phyloP scores from a whole-genome alignment of 495 filamentous ascomycete species.

The Immersiella caudata region DNA sequence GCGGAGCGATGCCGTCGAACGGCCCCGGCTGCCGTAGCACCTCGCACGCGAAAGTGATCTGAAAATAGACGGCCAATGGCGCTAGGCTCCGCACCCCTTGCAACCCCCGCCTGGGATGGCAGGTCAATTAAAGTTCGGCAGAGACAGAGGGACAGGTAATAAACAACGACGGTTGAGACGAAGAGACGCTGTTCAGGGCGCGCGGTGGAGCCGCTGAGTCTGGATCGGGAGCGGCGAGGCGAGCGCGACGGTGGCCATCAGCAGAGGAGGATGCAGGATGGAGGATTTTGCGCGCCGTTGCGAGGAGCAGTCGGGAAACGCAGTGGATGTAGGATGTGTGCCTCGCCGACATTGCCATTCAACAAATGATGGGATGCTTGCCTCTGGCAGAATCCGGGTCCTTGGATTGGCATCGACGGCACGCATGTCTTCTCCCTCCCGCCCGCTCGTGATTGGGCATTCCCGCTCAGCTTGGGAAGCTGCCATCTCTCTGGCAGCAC shows the following conservation, averaged over 20 bases:
- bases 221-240: conserved; percentile 6
- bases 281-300: not conserved
- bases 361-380: not conserved
- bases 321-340: not conserved
- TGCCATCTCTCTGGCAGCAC: not conserved
- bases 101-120: conserved; percentile 13
- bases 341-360: not conserved
- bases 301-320: not conserved
- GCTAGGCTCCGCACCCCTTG: conserved; percentile 2
- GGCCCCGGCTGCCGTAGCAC: conserved; percentile 16
- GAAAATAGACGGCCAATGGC: conserved; percentile 21
- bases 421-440: not conserved
- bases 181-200: not conserved
- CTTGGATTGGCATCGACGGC: conserved; percentile 20
- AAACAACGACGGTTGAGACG: conserved; percentile 3
- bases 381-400: conserved; percentile 18
- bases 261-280: not conserved
- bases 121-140: conserved; percentile 20
- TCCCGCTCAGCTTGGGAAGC: not conserved
- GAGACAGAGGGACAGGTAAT: not conserved
- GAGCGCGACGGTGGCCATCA: not conserved
- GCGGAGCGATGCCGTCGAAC: conserved; percentile 19
- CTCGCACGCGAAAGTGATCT: conserved; percentile 15
- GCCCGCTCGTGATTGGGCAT: conserved; percentile 13
- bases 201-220: conserved; percentile 1